These are phyloP conservation scores for Mentha longifolia DNA, from an alignment of 257 asterid genomes.

Conservation along the genomic window DNA sequence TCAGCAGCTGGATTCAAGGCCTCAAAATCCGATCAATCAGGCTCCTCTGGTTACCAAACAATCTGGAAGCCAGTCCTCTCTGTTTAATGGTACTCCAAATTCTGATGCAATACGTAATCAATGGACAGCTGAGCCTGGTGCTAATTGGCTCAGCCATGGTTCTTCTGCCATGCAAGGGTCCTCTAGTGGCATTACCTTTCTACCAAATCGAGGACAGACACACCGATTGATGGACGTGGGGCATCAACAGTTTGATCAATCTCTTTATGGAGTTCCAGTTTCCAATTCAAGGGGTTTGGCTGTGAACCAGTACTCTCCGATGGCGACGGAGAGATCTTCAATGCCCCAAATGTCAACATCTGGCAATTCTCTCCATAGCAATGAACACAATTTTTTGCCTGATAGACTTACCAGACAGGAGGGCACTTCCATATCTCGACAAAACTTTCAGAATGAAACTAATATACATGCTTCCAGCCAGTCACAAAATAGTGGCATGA, in stretches of 20 bases:
- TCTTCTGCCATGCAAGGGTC: slow-evolving; percentile 65
- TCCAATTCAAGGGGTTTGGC: slow-evolving; percentile 71
- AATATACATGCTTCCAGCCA: slow-evolving; percentile 53
- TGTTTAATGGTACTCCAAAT: slow-evolving; percentile 51
- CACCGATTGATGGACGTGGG: slow-evolving; percentile 50
- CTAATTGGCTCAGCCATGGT: slow-evolving; percentile 65
- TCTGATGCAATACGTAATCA: slow-evolving; percentile 53
- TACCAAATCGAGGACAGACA: slow-evolving; percentile 58
- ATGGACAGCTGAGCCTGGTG: slow-evolving; percentile 58
- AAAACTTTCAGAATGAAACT: slow-evolving; percentile 57
- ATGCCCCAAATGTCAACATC: slow-evolving; percentile 53
- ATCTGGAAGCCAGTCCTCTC: slow-evolving; percentile 64
- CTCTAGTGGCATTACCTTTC: slow-evolving; percentile 56
- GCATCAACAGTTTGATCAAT: slow-evolving; percentile 77
- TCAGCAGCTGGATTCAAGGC: slow-evolving; percentile 66
- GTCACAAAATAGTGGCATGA: slow-evolving; percentile 39
- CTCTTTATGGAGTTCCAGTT: slow-evolving; percentile 89
- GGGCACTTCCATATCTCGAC: slow-evolving; percentile 47
- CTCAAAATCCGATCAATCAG: slow-evolving; percentile 52
- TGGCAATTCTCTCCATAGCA: slow-evolving; percentile 53
- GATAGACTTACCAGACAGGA: slow-evolving; percentile 56
- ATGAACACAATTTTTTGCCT: slow-evolving; percentile 47
- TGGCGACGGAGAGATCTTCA: slow-evolving; percentile 54
- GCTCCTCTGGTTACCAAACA: slow-evolving; percentile 49
- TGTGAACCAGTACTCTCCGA: slow-evolving; percentile 57